Evolutionary conservation across 1,284 basidiomycete species (phyloP).

Genomic region (Sanghuangporus sanghuang): DNA sequence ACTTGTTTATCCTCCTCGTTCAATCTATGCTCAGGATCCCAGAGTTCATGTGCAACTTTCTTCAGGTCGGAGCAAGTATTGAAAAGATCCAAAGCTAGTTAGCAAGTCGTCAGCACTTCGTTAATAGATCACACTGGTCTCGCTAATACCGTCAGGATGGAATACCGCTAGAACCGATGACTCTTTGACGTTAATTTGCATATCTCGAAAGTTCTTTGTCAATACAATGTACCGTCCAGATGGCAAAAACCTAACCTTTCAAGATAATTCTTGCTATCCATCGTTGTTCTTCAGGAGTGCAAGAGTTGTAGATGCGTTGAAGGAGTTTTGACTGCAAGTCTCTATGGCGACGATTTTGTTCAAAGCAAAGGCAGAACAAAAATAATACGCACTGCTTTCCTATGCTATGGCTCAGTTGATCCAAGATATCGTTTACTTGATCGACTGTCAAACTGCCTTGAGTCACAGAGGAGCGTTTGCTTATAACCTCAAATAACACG

Average conservation of each 20-base stretch:
- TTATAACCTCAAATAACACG: slow-evolving; percentile 81
- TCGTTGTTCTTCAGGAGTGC: slow-evolving; percentile 78
- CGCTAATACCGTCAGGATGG: slow-evolving; percentile 65
- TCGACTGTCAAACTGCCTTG: slow-evolving; percentile 73
- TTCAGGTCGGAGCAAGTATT: slow-evolving; percentile 94
- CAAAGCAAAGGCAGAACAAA: not conserved
- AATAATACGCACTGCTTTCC: slow-evolving; percentile 54
- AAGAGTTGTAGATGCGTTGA: slow-evolving; percentile 69
- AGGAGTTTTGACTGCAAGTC: slow-evolving; percentile 71
- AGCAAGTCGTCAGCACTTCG: not conserved
- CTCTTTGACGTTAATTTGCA: slow-evolving; percentile 80
- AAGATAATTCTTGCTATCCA: slow-evolving; percentile 93
- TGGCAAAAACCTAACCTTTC: slow-evolving; percentile 54
- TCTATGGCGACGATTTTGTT: slow-evolving; percentile 34
- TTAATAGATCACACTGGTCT: not conserved
- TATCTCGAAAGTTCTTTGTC: slow-evolving; percentile 40
- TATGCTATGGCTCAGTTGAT: slow-evolving; percentile 64
- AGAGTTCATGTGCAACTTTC: slow-evolving; percentile 80
- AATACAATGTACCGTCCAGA: not conserved
- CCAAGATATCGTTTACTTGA: slow-evolving; percentile 74
- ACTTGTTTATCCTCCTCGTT: slow-evolving; percentile 76
- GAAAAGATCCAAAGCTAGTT: slow-evolving; percentile 67
- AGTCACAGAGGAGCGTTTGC: slow-evolving; percentile 78
- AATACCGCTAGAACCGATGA: slow-evolving; percentile 83
- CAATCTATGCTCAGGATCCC: slow-evolving; percentile 59